Evolutionary conservation across 768 basidiomycete species (phyloP), one percentile per base, ranked within the genome.

Genomic region (Pleurotus platypus): DNA sequence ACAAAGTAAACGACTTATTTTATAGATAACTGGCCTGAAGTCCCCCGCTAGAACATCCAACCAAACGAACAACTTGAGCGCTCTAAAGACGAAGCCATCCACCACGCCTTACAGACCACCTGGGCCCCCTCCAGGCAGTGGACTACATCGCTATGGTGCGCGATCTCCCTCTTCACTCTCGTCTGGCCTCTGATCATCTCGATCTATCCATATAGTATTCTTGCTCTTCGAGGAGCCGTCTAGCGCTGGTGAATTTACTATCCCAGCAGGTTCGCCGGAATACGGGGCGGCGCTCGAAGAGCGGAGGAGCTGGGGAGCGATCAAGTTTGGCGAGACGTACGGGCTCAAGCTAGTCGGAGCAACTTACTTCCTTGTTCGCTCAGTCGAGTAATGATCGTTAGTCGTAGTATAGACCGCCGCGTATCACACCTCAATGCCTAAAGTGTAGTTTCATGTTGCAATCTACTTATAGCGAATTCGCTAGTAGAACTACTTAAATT

Each of bases 171-270:
- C 18, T 16, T 5, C 30, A 5, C 4, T 54, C 42, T 26, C 1
- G 16, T 3, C 30, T 9, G 1, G 11, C 42, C 18, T 16, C 24
- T 43, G 35, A 35, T 16, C 45, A 46, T 53, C 35, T 22, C 38
- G 38, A 16, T 43, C 12, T 26, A n/a, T 30, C 1, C 49, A 26
- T 30, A 5, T 24, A 74, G 86, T 76, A 11, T 83, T 87, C 66
- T 67, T 87, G 6, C 72, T 87, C 7, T 87, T 83, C 63, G 74
- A 82, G 61, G 86, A 88, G 61, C 85, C 86, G 3, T 49, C 68
- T 2, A 66, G 63, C 9, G 63, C 51, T 15, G 62, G 71, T 0
- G 30, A 9, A 11, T 72, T 83, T 57, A 58, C 46, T 1, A 69
- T 87, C 18, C 79, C 82, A 0, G 35, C 63, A 1, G 69, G 75